Percentiles rank a stretch among this genome's conserved stretches.
phyloP scores from a whole-genome alignment of 805 yeast species.

The Candida argentea region DNA sequence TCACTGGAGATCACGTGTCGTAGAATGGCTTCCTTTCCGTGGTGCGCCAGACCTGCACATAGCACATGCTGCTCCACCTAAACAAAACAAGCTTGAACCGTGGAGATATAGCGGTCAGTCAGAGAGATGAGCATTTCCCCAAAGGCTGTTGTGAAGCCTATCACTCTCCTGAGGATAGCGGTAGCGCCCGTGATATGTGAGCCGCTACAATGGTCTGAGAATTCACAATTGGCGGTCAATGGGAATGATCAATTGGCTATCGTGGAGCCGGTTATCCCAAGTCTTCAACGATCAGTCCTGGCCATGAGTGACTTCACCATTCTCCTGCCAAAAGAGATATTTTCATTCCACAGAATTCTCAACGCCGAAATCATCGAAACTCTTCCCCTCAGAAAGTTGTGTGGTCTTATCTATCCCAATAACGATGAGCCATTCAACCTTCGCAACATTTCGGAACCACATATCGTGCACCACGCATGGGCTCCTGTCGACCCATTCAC shows the following conservation, averaged over 20 bases:
- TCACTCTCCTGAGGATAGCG: slow-evolving; percentile 4
- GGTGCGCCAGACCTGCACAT: too few species aligned
- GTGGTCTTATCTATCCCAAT: slow-evolving; percentile 14
- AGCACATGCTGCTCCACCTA: too few species aligned
- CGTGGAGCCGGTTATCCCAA: slow-evolving; percentile 30
- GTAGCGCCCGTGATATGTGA: slow-evolving; percentile 5
- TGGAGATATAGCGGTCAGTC: too few species aligned
- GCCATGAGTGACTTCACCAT: slow-evolving; percentile 7
- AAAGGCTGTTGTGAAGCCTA: slow-evolving; percentile 2
- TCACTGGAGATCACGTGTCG: too few species aligned
- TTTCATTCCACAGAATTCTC: slow-evolving; percentile 14
- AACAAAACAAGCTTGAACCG: too few species aligned
- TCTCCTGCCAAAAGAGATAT: slow-evolving; percentile 17
- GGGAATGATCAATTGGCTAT: slow-evolving; percentile 21
- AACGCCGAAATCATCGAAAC: slow-evolving; percentile 17
- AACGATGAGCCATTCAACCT: slow-evolving; percentile 19
- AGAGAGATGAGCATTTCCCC: too few species aligned
- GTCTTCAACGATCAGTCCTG: slow-evolving; percentile 3
- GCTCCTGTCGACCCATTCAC: slow-evolving; percentile 13
- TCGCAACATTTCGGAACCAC: slow-evolving; percentile 21
- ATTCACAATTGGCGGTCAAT: slow-evolving; percentile 27
- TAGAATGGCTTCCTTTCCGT: too few species aligned
- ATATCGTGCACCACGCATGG: slow-evolving; percentile 27
- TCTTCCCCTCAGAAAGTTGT: slow-evolving; percentile 21
- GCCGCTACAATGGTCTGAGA: slow-evolving; percentile 26